Percentiles rank a stretch among this genome's conserved stretches.
phyloP scores from a whole-genome alignment of 179 eudicot genomes.

The Actinidia chinensis region DNA sequence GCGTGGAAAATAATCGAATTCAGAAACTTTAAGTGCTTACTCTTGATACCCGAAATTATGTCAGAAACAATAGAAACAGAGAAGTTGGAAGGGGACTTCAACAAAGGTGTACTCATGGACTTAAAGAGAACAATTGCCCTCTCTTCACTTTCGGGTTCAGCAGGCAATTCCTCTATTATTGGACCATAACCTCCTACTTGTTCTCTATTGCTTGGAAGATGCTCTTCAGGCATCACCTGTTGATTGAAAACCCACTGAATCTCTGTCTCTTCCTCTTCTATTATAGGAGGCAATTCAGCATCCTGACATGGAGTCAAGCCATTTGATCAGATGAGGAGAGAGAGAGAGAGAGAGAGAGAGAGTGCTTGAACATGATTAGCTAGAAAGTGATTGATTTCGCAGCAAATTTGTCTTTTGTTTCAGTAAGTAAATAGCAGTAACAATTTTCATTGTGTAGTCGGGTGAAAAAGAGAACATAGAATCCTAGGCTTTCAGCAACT shows the following conservation, averaged over 20 bases:
- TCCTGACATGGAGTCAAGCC: conserved; percentile 37
- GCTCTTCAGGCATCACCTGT: neutral
- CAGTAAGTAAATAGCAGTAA: too few species aligned
- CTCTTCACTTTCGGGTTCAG: conserved; percentile 52
- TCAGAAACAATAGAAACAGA: conserved; percentile 46
- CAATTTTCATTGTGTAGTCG: too few species aligned
- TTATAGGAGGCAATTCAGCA: conserved; percentile 61
- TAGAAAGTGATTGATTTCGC: neutral
- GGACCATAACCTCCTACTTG: conserved; percentile 13
- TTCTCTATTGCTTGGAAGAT: neutral
- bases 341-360: too few species aligned
- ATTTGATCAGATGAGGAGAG: neutral
- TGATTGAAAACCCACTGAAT: conserved; percentile 27
- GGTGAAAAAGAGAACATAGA: too few species aligned
- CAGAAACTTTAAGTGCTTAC: conserved; percentile 35
- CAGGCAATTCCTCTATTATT: conserved; percentile 48
- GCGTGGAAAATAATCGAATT: too few species aligned
- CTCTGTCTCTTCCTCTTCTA: conserved; percentile 55
- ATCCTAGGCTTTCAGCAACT: too few species aligned
- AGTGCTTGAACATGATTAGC: neutral
- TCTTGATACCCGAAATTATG: conserved; percentile 47
- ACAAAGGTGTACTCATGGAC: conserved; percentile 30
- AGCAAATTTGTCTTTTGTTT: too few species aligned
- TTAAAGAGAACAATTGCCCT: conserved; percentile 73
- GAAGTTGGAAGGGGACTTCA: conserved; percentile 30